Evolutionary conservation across 1,284 basidiomycete genomes (phyloP).

Genomic region (Rhodotorula sp.): DNA sequence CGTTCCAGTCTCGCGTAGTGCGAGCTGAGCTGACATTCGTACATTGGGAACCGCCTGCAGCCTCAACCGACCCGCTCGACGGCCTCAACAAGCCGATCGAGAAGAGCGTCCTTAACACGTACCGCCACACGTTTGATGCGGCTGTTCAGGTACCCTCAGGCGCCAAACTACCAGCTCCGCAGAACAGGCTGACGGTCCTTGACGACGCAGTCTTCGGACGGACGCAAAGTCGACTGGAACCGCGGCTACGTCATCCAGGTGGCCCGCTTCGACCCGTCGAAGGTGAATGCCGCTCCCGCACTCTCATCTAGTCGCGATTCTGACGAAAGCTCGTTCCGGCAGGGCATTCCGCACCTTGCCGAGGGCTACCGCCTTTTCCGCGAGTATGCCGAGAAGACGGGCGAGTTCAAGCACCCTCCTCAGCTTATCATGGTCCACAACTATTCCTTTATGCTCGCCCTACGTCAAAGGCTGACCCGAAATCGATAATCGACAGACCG

Average conservation of each 20-base stretch:
- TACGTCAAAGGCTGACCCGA: background rate
- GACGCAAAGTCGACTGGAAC: conserved; percentile 12
- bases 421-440: conserved; percentile 21
- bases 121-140: conserved; percentile 13
- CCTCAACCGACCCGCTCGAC: conserved; percentile 30
- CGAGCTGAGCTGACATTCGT: background rate
- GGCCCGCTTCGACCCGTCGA: conserved; percentile 27
- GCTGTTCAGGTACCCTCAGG: conserved; percentile 5
- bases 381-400: conserved; percentile 5
- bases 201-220: conserved; percentile 2
- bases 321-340: background rate
- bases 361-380: conserved; percentile 30
- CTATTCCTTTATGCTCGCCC: background rate
- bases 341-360: conserved; percentile 26
- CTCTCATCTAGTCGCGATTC: background rate
- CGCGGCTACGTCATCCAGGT: conserved; percentile 27
- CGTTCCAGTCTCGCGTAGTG: background rate
- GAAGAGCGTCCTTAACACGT: background rate
- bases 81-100: conserved; percentile 28
- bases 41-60: background rate
- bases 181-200: background rate
- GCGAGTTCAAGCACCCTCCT: background rate
- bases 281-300: background rate
- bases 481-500: conserved; percentile 10
- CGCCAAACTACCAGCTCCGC: too few species aligned